phyloP scores from a whole-genome alignment of 129 eudicot species.

The Helichrysum umbraculigerum region DNA sequence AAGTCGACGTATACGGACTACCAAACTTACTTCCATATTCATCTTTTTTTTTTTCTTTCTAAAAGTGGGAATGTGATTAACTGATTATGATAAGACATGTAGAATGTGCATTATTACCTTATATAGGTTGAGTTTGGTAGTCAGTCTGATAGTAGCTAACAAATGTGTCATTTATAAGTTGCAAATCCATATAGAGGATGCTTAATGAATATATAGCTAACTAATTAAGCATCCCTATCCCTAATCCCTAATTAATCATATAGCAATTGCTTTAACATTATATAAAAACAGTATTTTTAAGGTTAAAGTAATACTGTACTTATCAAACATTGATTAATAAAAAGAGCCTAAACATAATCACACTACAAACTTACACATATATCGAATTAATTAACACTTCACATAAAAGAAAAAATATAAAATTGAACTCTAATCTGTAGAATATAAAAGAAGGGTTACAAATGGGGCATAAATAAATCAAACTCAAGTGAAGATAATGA shows the following conservation, averaged over 20 bases:
- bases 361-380: neutral
- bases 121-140: neutral
- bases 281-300: too few species aligned
- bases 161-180: neutral
- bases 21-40: constrained; percentile 9
- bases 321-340: too few species aligned
- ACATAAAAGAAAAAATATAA: too few species aligned
- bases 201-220: neutral
- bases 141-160: neutral
- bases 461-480: neutral
- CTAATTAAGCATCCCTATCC: neutral
- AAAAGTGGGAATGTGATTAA: neutral
- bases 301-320: too few species aligned
- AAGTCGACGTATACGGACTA: neutral
- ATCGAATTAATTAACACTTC: too few species aligned
- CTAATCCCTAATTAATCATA: too few species aligned
- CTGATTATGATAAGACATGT: neutral
- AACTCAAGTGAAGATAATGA: neutral
- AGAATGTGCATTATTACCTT: neutral
- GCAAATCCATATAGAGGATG: neutral
- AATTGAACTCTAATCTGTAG: neutral
- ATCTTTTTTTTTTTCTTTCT: neutral
- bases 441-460: neutral
- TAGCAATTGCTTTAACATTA: too few species aligned
- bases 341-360: neutral